Evolutionary conservation across 331 rosid species (phyloP).

Genomic region (Pyracantha coccinea): DNA sequence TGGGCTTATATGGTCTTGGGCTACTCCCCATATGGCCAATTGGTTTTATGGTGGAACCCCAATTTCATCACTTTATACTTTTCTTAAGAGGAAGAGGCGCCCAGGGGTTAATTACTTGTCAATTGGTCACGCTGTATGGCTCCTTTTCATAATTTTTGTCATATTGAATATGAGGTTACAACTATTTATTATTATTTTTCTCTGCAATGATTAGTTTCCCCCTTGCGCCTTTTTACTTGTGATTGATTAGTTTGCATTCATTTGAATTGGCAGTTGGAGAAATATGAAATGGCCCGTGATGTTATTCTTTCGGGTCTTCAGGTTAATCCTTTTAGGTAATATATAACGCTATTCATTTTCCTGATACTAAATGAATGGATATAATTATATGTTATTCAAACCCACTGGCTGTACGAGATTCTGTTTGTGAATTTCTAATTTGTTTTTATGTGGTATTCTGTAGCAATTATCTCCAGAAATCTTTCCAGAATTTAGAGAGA

Average conservation of each 20-base stretch:
- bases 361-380: background rate
- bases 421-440: conserved; percentile 8
- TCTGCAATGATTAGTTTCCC: too few relatives aligned
- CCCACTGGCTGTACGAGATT: conserved; percentile 4
- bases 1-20: too few relatives aligned
- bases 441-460: conserved; percentile 35
- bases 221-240: background rate
- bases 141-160: background rate
- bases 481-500: conserved; percentile 60
- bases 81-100: background rate
- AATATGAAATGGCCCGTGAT: conserved; percentile 71
- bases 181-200: background rate
- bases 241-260: background rate
- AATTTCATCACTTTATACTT: too few relatives aligned
- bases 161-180: background rate
- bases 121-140: background rate
- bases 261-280: conserved; percentile 72
- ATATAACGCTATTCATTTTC: background rate
- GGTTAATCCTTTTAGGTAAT: conserved; percentile 79
- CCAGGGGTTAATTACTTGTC: background rate
- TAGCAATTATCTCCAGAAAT: conserved; percentile 59
- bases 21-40: too few relatives aligned
- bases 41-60: too few relatives aligned
- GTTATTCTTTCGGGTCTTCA: conserved; percentile 90
- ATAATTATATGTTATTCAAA: background rate